Percentiles rank a stretch among this genome's conserved stretches.
These are phyloP conservation scores for Fusarium nanum DNA, from an alignment of 2,329 filamentous ascomycete genomes.

Conservation along the genomic window DNA sequence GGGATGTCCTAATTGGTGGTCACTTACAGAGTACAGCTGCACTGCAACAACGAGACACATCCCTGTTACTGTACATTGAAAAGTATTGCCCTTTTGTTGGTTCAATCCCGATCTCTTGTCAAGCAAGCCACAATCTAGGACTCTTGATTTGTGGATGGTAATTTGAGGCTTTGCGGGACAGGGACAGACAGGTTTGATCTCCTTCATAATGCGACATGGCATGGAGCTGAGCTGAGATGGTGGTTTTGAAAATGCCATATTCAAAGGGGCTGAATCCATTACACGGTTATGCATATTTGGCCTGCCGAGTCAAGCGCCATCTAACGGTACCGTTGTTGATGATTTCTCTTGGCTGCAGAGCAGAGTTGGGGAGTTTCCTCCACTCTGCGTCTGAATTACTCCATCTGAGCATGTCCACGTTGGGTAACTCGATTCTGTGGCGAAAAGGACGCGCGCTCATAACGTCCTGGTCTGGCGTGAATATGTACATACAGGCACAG, in stretches of 20 bases:
- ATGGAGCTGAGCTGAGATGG: background rate
- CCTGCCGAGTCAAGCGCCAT: constrained; percentile 20
- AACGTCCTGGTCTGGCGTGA: constrained; percentile 4
- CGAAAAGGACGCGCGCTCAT: constrained; percentile 23
- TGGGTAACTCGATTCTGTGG: constrained; percentile 23
- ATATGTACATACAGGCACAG: background rate
- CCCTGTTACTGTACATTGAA: background rate
- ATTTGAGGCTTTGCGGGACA: background rate
- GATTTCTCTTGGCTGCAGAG: constrained; percentile 1
- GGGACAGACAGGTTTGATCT: background rate
- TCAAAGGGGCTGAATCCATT: background rate
- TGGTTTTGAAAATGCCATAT: constrained; percentile 4
- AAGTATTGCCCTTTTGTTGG: constrained; percentile 14
- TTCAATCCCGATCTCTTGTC: constrained; percentile 8
- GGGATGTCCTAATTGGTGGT: background rate
- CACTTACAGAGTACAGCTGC: constrained; percentile 3
- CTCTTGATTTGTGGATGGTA: background rate
- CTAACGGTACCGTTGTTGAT: constrained; percentile 2
- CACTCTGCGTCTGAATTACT: constrained; percentile 16
- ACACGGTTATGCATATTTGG: background rate
- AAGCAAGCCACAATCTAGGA: constrained; percentile 22
- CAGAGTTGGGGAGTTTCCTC: constrained; percentile 11
- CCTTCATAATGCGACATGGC: background rate
- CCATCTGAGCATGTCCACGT: constrained; percentile 21
- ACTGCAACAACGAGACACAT: background rate